Base-by-base conservation (phyloP, 768 basidiomycete genomes). In the Candolleomyces aberdarensis region DNA sequence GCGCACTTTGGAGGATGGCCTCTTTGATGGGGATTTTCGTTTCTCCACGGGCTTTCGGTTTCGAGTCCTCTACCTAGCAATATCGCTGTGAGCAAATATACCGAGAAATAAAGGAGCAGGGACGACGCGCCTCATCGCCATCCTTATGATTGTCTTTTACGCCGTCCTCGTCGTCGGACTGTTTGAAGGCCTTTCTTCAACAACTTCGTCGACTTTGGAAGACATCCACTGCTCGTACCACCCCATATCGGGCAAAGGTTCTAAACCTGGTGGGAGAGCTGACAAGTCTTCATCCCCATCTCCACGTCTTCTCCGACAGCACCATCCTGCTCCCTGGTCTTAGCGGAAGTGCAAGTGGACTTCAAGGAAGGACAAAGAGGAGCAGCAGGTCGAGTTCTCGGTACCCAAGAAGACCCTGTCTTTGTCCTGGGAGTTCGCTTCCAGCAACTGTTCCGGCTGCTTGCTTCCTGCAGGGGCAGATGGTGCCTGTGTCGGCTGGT, bases 181-280 rank as follows among this genome's bases (percentile, higher is more conserved):
- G 86, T 65, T 88, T 82, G 63, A 85, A 89, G 0, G 63, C 81
- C 64, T 81, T 49, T 82, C 77, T 11, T 65, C 54, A 8, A 56
- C 40, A 13, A 56, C 69, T 0, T 67, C 62, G 11, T 80, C 81
- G 1, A 81, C 73, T 7, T 75, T 75, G 20, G 79, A 71, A 51
- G 78, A 81, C 80, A 85, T 91, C 51, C 82, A 83, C 36, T 78
- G 80, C 68, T 78, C 81, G 83, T 92, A 82, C 90, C 91, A 92
- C 44, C 92, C 89, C 61, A 87, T 63, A 67, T 92, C 90, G 1
- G 87, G 87, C 6, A 89, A 65, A 5, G 72, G 78, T 44, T 73
- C 76, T 15, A 66, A 69, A 6, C 57, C 58, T 19, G 65, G 66
- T 6, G 63, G 64, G 0, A 67, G 67, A 2, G 65, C 72, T 29